Base-by-base conservation (phyloP, 805 yeast species). In the Saccharomyces jurei region DNA sequence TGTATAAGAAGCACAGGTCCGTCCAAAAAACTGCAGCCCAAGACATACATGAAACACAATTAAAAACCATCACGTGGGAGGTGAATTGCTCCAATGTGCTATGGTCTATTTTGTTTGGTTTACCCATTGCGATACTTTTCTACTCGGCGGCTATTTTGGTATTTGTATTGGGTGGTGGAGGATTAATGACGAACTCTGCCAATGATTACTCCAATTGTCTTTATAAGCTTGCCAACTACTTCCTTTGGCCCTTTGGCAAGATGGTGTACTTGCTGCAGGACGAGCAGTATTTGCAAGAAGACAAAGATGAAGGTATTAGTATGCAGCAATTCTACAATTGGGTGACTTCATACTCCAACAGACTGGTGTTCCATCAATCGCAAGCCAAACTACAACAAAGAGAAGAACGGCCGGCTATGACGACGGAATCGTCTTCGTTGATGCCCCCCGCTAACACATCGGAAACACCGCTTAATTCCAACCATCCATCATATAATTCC, bases 11-110 rank as follows among this genome's bases (percentile, higher is more conserved):
- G 70, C 80, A 81, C 56, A 83, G 99, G 64, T 88, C 97, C 3
- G 97, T 94, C 31, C 94, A 94, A 61, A 78, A 83, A 46, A 84
- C 89, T 55, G 97, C 98, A 1, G 96, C 89, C 56, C 87, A 87
- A 58, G 99, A 94, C 75, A 89, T 94, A 60, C 97, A 92, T 70
- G 91, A 89, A 49, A 81, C 84, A 17, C 77, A 76, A 52, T 76
- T 75, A 57, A 74, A 80, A 56, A 73, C 72, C 3, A 82, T 88
- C 8, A 75, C 80, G 2, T 77, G 81, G 76, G 77, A 81, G 4
- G 91, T 90, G 4, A 76, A 74, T 61, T 48, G 87, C 2, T 83
- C 89, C 11, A 92, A 94, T 67, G 56, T 78, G 9, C 48, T 87
- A 0, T 94, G 97, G 96, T 70, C 86, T 1, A 52, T 79, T 4